phyloP scores from a whole-genome alignment of 1,284 basidiomycete species.

The Sanguinoderma infundibulare region DNA sequence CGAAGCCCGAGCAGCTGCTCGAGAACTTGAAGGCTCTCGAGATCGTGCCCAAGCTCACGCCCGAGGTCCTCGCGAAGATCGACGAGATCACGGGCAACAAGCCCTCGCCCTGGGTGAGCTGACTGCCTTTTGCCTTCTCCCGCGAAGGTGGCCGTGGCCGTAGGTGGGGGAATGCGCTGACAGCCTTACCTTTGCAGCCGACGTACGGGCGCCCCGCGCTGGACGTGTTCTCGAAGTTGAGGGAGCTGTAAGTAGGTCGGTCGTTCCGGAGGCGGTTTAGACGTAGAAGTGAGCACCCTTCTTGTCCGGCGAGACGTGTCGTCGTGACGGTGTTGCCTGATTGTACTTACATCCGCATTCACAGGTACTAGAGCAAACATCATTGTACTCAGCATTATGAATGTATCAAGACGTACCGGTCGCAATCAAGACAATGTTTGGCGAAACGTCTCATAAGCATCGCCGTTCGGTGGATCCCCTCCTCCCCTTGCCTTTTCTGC shows the following conservation, averaged over 20 bases:
- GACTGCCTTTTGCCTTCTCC: slow-evolving; percentile 23
- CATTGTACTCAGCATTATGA: no score
- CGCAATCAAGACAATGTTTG: no score
- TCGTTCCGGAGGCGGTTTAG: no score
- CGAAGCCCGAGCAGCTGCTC: slow-evolving; percentile 59
- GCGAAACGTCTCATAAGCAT: no score
- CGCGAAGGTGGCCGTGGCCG: not conserved
- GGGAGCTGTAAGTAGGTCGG: slow-evolving; percentile 1
- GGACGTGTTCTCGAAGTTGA: slow-evolving; percentile 12
- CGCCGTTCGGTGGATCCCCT: no score
- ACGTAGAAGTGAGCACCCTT: not conserved
- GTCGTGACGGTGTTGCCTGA: not conserved
- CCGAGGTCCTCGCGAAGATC: slow-evolving; percentile 66
- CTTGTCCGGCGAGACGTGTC: not conserved
- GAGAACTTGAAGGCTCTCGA: slow-evolving; percentile 78
- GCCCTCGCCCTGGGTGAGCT: slow-evolving; percentile 41
- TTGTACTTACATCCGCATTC: not conserved
- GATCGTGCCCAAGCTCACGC: slow-evolving; percentile 70
- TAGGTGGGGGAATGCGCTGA: no score
- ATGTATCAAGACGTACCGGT: no score
- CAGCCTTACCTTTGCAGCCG: slow-evolving; percentile 6
- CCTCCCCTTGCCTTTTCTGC: no score
- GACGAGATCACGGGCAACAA: slow-evolving; percentile 64
- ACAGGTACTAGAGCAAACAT: not conserved
- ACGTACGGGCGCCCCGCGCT: slow-evolving; percentile 23